Evolutionary conservation across 2,329 filamentous ascomycete genomes (phyloP), one percentile per base, ranked within the genome.

Genomic region (Penicillium sp.): DNA sequence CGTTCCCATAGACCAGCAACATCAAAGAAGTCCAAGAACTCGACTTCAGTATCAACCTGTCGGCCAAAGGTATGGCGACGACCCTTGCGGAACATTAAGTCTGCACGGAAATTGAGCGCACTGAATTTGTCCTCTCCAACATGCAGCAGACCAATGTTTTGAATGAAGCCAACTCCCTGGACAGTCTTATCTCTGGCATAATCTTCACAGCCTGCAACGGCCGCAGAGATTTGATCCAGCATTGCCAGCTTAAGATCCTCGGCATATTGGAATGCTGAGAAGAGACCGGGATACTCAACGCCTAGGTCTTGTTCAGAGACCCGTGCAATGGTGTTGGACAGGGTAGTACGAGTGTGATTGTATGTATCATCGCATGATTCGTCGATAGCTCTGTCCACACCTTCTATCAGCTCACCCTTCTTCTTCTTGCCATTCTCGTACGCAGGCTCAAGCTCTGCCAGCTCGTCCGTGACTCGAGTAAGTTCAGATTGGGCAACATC

Each of bases 11-110:
- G 78, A 11, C 87, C 90, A 19, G 87, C 83, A 74, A 92, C 82
- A 74, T 99, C 95, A 68, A 99, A 91, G 80, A 99, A 98, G 77
- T 99, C 95, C 84, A 84, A 90, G 0, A 96, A 67, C 70, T 99
- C 93, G 4, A 95, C 90, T 53, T 95, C 87, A 21, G 96, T 87
- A 59, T 97, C 87, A 16, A 98, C 88, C 70, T 96, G 88, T 62
- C 92, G 87, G 6, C 91, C 92, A 42, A 96, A 79, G 2, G 87
- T 85, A 72, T 99, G 91, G 58, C 88, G 85, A 69, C 89, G 89
- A 42, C 71, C 70, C 60, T 91, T 87, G 58, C 87, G 88, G 81
- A 98, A 99, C 95, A 99, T 98, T 71, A 93, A 86, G 67, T 97
- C 92, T 1, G 92, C 87, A 29, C 90, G 87, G 86, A 99, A 97